Evolutionary conservation across 1,139 yeast species (phyloP).

Genomic region (Hyphopichia burtonii): DNA sequence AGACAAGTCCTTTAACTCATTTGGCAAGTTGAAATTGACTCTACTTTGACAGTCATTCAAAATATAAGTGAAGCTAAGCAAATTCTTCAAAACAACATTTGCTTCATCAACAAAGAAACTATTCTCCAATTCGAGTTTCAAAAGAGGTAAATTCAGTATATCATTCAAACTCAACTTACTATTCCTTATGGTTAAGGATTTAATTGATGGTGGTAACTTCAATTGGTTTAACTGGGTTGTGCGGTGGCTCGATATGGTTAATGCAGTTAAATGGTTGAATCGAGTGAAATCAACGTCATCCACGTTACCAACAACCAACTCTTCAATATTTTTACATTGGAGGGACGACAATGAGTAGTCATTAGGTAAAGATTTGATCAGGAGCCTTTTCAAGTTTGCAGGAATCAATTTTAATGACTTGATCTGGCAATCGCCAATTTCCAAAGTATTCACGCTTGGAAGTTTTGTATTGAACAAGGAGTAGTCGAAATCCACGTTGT

Average conservation of each 20-base stretch:
- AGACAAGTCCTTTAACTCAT: background rate
- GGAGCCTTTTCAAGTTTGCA: background rate
- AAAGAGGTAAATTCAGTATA: background rate
- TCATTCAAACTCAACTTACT: background rate
- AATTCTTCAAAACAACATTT: background rate
- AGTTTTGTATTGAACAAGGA: background rate
- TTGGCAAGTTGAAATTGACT: background rate
- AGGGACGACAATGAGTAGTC: background rate
- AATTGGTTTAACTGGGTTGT: background rate
- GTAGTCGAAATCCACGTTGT: constrained; percentile 1
- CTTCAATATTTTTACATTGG: background rate
- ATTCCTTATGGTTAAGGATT: background rate
- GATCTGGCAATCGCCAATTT: constrained; percentile 1
- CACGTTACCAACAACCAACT: constrained; percentile 1
- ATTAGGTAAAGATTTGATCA: background rate
- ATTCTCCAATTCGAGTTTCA: background rate
- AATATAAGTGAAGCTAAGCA: background rate
- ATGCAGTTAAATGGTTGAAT: background rate
- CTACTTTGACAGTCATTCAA: background rate
- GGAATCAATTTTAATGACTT: background rate
- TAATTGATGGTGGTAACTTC: background rate
- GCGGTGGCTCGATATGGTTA: background rate
- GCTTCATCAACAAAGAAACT: background rate
- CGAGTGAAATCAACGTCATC: background rate
- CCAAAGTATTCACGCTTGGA: constrained; percentile 1